These are phyloP conservation scores for Meredithiella fracta DNA, from an alignment of 2,329 filamentous ascomycete genomes.

Conservation along the genomic window DNA sequence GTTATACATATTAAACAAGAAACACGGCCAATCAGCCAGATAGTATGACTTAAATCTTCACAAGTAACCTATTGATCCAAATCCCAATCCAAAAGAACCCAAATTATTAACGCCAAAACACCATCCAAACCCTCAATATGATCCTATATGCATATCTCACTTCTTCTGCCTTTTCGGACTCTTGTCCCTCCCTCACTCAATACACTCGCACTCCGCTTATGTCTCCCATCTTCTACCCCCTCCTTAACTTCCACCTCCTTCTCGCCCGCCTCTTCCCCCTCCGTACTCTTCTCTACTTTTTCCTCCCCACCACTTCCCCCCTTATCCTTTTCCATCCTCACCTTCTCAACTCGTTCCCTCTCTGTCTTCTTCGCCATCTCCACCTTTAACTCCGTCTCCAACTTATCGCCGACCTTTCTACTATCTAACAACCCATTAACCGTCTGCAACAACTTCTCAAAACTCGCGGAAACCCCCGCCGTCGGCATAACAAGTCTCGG, in stretches of 20 bases:
- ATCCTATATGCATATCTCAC: slow-evolving; percentile 17
- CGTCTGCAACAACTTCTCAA: slow-evolving; percentile 51
- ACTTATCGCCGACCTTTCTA: slow-evolving; percentile 58
- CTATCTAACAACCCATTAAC: slow-evolving; percentile 56
- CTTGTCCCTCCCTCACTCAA: slow-evolving; percentile 54
- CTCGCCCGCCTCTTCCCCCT: slow-evolving; percentile 12
- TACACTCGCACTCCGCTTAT: slow-evolving; percentile 73
- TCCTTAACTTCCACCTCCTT: slow-evolving; percentile 17
- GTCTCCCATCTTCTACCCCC: slow-evolving; percentile 19
- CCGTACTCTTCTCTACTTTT: background rate
- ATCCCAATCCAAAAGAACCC: no score
- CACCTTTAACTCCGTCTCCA: slow-evolving; percentile 52
- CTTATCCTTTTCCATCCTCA: background rate
- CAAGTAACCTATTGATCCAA: no score
- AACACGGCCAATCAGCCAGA: no score
- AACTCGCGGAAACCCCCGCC: slow-evolving; percentile 50
- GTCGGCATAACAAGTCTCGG: slow-evolving; percentile 59
- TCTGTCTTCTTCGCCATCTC: slow-evolving; percentile 41
- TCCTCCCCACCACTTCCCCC: slow-evolving; percentile 1
- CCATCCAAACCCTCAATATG: background rate
- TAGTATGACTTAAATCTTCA: background rate
- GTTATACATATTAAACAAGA: no score
- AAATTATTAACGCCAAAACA: background rate
- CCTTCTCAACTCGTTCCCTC: slow-evolving; percentile 26
- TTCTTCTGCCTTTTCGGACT: slow-evolving; percentile 42